Conservation (phyloP, 2,329 filamentous ascomycete genomes). For the Emmonsiellopsis sp. region DNA sequence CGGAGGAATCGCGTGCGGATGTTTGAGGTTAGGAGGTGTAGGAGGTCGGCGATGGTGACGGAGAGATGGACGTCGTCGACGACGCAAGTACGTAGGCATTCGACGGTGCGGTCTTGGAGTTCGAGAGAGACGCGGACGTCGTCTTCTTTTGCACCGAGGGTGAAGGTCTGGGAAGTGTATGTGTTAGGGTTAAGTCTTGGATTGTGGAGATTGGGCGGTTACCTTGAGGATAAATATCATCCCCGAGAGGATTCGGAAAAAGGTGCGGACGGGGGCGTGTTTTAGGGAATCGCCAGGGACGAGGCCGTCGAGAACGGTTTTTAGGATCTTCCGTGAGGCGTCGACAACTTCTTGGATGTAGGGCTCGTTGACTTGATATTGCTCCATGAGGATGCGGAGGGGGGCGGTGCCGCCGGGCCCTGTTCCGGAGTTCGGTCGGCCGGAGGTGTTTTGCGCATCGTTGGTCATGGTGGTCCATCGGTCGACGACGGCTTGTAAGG, state of each 20-base stretch:
- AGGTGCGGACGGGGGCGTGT: constrained; percentile 55
- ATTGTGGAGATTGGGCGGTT: constrained; percentile 2
- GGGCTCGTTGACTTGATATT: constrained; percentile 50
- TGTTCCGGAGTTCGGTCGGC: not conserved
- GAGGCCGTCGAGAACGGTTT: constrained; percentile 50
- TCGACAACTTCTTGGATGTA: constrained; percentile 57
- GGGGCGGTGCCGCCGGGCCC: constrained; percentile 21
- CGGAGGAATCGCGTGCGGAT: constrained; percentile 51
- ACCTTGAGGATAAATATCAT: constrained; percentile 58
- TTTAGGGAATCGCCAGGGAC: constrained; percentile 50
- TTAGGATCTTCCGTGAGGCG: constrained; percentile 52
- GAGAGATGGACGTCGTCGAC: constrained; percentile 59
- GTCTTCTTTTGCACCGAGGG: constrained; percentile 53
- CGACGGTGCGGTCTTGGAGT: constrained; percentile 50
- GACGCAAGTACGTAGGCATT: constrained; percentile 50
- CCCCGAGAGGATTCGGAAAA: constrained; percentile 55
- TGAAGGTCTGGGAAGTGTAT: constrained; percentile 42
- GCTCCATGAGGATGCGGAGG: constrained; percentile 33
- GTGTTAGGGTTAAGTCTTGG: not conserved
- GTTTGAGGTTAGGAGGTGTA: constrained; percentile 50
- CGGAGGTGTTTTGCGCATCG: constrained; percentile 23
- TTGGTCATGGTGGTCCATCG: constrained; percentile 67
- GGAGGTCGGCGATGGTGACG: constrained; percentile 52
- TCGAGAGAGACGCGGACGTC: constrained; percentile 51
- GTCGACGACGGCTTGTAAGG: constrained; percentile 89